Evolutionary conservation across 202 grass and related monocot genomes (phyloP).

Genomic region (Panicum hallii): DNA sequence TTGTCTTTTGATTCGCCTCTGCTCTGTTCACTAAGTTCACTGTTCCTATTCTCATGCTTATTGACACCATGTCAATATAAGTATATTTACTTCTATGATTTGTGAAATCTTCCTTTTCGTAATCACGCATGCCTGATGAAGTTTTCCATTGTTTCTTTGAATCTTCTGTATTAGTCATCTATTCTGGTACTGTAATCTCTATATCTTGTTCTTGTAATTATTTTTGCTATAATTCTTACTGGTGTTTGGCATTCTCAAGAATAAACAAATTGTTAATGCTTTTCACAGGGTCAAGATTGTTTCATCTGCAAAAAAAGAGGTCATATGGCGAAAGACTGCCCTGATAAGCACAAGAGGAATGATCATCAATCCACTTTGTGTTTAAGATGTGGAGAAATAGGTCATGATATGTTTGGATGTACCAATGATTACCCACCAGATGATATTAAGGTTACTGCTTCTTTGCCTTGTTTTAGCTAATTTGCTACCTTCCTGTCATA

Average conservation of each 20-base stretch:
- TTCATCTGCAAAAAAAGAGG: conserved; percentile 91
- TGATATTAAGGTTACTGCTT: conserved; percentile 74
- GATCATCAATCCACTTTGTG: conserved; percentile 63
- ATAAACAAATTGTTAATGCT: conserved; percentile 38
- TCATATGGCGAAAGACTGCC: conserved; percentile 85
- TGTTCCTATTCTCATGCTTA: neutral
- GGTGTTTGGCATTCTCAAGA: conserved; percentile 1
- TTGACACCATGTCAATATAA: neutral
- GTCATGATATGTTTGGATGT: conserved; percentile 89
- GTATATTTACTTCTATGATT: neutral
- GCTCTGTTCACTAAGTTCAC: neutral
- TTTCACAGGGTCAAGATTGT: conserved; percentile 84
- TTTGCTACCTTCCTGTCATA: neutral
- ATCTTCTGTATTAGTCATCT: neutral
- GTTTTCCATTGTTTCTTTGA: neutral
- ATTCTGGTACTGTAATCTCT: neutral
- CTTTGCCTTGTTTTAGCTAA: conserved; percentile 18
- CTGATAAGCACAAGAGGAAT: conserved; percentile 83
- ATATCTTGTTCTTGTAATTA: neutral
- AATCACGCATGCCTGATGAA: neutral
- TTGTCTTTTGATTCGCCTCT: conserved; percentile 26
- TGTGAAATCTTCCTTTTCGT: neutral
- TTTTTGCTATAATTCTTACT: conserved; percentile 3
- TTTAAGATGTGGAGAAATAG: conserved; percentile 76
- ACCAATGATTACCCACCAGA: conserved; percentile 67